Percentiles rank a stretch among this genome's conserved stretches.
phyloP scores from a whole-genome alignment of 1,284 basidiomycete species.

The Tylopilus sp. region DNA sequence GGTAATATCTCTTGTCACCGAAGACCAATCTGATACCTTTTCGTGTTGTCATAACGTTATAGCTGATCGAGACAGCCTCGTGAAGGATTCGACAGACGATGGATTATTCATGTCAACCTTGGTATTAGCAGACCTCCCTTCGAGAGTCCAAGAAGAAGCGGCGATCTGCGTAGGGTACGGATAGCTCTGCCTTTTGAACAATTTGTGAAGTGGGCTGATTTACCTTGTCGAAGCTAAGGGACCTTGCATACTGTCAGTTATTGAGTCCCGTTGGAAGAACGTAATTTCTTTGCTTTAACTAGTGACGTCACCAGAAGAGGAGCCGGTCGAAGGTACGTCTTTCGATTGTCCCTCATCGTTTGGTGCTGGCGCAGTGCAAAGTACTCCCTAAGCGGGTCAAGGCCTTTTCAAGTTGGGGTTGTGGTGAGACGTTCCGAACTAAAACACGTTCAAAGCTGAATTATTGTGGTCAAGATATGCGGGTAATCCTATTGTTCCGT shows the following conservation, averaged over 20 bases:
- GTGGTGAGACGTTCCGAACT: neutral
- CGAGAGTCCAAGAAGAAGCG: neutral
- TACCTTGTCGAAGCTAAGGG: too few species aligned
- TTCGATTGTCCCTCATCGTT: too few species aligned
- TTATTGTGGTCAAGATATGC: neutral
- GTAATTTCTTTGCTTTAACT: too few species aligned
- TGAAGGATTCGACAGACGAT: slow-evolving; percentile 1
- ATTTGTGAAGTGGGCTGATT: too few species aligned
- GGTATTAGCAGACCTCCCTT: slow-evolving; percentile 8
- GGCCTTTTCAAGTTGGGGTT: neutral
- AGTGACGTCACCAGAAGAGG: too few species aligned
- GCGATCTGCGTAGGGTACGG: neutral
- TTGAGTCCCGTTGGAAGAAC: too few species aligned
- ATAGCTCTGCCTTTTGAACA: neutral
- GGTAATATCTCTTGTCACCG: neutral
- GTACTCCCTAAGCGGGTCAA: neutral
- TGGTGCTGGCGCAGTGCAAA: neutral
- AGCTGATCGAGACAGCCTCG: slow-evolving; percentile 1
- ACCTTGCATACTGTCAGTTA: too few species aligned
- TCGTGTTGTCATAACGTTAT: slow-evolving; percentile 4
- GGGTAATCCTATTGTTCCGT: neutral
- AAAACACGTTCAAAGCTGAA: neutral
- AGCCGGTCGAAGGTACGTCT: too few species aligned
- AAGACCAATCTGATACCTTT: neutral
- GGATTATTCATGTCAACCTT: slow-evolving; percentile 5